phyloP scores from a whole-genome alignment of 2,329 filamentous ascomycete genomes.

The Ophiostoma angusticollis region DNA sequence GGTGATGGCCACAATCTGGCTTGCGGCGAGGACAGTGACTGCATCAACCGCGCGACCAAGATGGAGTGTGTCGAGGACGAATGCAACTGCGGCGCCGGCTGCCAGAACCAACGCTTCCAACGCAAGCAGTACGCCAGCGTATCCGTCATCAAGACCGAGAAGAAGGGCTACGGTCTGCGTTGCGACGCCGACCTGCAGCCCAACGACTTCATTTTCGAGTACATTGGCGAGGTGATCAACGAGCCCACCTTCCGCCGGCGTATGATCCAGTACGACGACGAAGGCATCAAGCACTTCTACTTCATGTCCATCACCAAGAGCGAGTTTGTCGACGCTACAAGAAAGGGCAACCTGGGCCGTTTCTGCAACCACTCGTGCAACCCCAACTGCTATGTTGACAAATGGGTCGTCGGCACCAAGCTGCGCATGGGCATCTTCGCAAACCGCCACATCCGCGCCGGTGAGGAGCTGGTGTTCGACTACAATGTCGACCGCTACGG shows the following conservation, averaged over 20 bases:
- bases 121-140: constrained; percentile 81
- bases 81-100: constrained; percentile 75
- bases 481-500: constrained; percentile 99
- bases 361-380: constrained; percentile 99
- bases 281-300: constrained; percentile 98
- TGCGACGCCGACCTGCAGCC: constrained; percentile 63
- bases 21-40: constrained; percentile 92
- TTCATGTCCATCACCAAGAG: constrained; percentile 98
- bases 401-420: constrained; percentile 97
- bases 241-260: constrained; percentile 79
- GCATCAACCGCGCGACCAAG: constrained; percentile 95
- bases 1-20: constrained; percentile 60
- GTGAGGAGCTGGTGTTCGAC: constrained; percentile 96
- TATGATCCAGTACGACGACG: constrained; percentile 85
- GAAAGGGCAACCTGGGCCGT: constrained; percentile 86
- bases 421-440: constrained; percentile 98
- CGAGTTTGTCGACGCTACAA: constrained; percentile 95
- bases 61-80: constrained; percentile 82
- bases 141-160: constrained; percentile 92
- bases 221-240: constrained; percentile 96
- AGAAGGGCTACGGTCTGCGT: constrained; percentile 90
- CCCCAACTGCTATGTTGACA: constrained; percentile 97
- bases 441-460: constrained; percentile 67
- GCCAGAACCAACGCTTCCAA: constrained; percentile 92
- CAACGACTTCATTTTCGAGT: constrained; percentile 93